Percentiles rank a stretch among this genome's conserved stretches.
Evolutionary conservation across 257 asterid genomes (phyloP).

Genomic region (Gynochthodes officinalis): DNA sequence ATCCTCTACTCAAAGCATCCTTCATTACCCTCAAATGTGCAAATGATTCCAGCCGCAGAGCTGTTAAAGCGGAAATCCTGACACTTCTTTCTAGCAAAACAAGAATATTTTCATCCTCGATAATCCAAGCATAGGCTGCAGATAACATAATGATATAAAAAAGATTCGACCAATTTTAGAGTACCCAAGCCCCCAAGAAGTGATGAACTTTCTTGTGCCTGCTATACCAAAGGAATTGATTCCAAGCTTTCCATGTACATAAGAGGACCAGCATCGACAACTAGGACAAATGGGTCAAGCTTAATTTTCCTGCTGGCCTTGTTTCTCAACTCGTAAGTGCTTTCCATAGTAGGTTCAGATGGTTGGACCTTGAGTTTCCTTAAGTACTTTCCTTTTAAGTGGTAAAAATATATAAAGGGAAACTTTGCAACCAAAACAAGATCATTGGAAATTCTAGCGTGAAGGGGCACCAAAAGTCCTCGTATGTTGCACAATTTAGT

Average conservation of each 20-base stretch:
- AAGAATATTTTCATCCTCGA: too few relatives aligned
- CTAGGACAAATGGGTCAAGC: neutral
- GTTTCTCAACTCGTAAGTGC: neutral
- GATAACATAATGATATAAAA: too few relatives aligned
- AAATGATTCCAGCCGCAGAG: too few relatives aligned
- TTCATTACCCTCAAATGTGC: too few relatives aligned
- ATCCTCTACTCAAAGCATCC: too few relatives aligned
- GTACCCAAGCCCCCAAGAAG: neutral
- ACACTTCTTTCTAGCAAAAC: too few relatives aligned
- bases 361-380: neutral
- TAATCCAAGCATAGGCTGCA: too few relatives aligned
- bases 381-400: neutral
- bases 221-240: neutral
- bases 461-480: neutral
- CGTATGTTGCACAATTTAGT: neutral
- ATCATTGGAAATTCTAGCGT: neutral
- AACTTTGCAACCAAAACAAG: neutral
- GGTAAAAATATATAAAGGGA: neutral
- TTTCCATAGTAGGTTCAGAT: too few relatives aligned
- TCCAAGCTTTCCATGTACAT: neutral
- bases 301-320: neutral
- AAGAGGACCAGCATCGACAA: neutral
- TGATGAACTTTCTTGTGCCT: neutral
- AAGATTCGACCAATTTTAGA: neutral
- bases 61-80: too few relatives aligned